These are phyloP conservation scores for Protomyces lactucae-debilis DNA, from an alignment of 1,139 yeast genomes.

Conservation along the genomic window DNA sequence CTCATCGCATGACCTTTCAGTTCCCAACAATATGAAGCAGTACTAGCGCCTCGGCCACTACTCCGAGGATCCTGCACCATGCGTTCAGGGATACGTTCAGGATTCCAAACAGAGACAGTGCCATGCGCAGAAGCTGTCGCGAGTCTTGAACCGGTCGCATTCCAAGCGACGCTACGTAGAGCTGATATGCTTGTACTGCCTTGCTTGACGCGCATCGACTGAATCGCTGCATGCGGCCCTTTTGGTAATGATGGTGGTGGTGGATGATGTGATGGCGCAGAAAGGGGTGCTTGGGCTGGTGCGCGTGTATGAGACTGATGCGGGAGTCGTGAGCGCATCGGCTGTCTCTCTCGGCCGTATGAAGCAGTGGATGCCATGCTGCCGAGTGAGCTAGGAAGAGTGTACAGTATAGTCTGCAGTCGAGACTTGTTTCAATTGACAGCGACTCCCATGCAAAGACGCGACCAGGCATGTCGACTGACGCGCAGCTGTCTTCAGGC, in stretches of 20 bases:
- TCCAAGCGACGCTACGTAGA: slow-evolving; percentile 32
- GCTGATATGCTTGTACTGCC: slow-evolving; percentile 43
- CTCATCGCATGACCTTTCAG: slow-evolving; percentile 28
- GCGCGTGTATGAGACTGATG: neutral
- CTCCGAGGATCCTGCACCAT: slow-evolving; percentile 15
- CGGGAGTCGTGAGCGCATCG: neutral
- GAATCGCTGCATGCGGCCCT: slow-evolving; percentile 22
- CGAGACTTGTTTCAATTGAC: no score
- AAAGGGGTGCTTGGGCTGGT: neutral
- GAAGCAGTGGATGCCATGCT: neutral
- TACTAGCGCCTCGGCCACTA: slow-evolving; percentile 7
- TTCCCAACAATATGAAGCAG: slow-evolving; percentile 31
- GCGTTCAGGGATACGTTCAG: slow-evolving; percentile 32
- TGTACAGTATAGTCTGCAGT: no score
- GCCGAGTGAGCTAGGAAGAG: neutral
- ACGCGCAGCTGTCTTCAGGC: no score
- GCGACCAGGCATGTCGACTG: no score
- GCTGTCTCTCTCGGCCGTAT: neutral
- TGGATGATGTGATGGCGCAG: neutral
- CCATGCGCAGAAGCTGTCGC: slow-evolving; percentile 30
- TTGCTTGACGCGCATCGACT: slow-evolving; percentile 7
- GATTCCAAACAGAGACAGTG: slow-evolving; percentile 33
- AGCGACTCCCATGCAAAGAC: no score
- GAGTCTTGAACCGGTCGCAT: slow-evolving; percentile 32
- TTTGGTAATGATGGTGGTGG: neutral